Evolutionary conservation across 768 basidiomycete species (phyloP).

Genomic region (Guyanaporus albipodus): DNA sequence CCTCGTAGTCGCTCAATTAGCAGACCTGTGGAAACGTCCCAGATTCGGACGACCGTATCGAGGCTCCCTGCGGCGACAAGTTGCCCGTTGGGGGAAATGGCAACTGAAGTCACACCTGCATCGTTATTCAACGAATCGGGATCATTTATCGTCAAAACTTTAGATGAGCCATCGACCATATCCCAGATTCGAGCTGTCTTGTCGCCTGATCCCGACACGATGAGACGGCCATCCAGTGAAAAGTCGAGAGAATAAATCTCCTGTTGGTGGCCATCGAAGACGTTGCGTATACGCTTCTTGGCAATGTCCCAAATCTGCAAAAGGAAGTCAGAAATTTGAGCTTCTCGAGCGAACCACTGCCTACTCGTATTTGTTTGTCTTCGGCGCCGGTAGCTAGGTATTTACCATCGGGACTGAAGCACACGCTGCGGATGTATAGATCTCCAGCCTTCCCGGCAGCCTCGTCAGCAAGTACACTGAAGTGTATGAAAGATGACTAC

Average conservation of each 20-base stretch:
- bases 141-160: conserved; percentile 40
- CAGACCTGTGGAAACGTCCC: conserved; percentile 65
- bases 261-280: conserved; percentile 86
- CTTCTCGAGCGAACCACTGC: conserved; percentile 17
- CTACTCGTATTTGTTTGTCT: conserved; percentile 86
- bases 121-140: conserved; percentile 47
- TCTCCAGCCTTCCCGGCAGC: conserved; percentile 69
- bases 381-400: conserved; percentile 80
- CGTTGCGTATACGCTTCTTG: conserved; percentile 69
- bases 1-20: conserved; percentile 74
- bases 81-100: conserved; percentile 71
- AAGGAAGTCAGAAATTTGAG: conserved; percentile 7
- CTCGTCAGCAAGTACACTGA: conserved; percentile 76
- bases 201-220: conserved; percentile 86
- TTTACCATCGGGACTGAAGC: conserved; percentile 72
- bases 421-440: conserved; percentile 85
- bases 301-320: conserved; percentile 87
- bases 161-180: conserved; percentile 35
- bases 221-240: conserved; percentile 77
- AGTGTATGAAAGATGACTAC: conserved; percentile 9
- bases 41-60: conserved; percentile 76
- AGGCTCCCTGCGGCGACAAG: conserved; percentile 65
- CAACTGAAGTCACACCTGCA: conserved; percentile 76
- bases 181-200: conserved; percentile 74
- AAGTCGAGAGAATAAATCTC: conserved; percentile 96